Base-by-base conservation (phyloP, 768 basidiomycete genomes). In the Mycena vitilis region DNA sequence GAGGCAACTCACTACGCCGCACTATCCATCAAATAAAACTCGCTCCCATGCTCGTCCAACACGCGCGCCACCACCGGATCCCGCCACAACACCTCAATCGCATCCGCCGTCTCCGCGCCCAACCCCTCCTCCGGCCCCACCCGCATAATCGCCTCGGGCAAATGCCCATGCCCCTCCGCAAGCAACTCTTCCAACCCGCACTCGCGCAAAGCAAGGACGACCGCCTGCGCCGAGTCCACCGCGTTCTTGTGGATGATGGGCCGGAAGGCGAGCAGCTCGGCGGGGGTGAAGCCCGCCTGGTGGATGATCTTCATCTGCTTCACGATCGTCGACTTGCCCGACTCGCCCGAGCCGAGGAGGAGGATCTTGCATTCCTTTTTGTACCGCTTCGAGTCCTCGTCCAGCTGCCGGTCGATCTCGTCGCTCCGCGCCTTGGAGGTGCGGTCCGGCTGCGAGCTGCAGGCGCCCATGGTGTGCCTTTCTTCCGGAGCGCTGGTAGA, bases 1-100 rank as follows among this genome's bases (percentile, higher is more conserved):
- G n/a, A n/a, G n/a, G n/a, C n/a, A n/a, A 84, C 89, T 75, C 67
- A 91, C 89, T 93, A 93, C 42, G 84, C 81, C 0, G 92, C 93
- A 44, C 87, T 90, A 74, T 94, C 92, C 91, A 93, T 93, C 22
- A 94, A 80, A 74, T 94, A 94, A 73, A 93, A 94, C 65, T 91
- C 89, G 75, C 78, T 85, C 15, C 75, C 75, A 61, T 85, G 83
- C 66, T 75, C 74, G 70, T 76, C 75, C 30, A 73, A 58, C 7
- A 76, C 63, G 13, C 69, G 61, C 18, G 44, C 18, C 5, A 82
- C 79, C 59, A 87, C 81, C 10, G 84, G 82, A 68, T 88, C 87
- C 47, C 82, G 75, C 87, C 87, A 89, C 1, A 89, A 73, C 34
- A 86, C 73, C 65, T 83, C 79, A 12, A 89, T 85, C 5, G 87